phyloP scores from a whole-genome alignment of 2,329 filamentous ascomycete genomes.

The Aspergillus sp. region DNA sequence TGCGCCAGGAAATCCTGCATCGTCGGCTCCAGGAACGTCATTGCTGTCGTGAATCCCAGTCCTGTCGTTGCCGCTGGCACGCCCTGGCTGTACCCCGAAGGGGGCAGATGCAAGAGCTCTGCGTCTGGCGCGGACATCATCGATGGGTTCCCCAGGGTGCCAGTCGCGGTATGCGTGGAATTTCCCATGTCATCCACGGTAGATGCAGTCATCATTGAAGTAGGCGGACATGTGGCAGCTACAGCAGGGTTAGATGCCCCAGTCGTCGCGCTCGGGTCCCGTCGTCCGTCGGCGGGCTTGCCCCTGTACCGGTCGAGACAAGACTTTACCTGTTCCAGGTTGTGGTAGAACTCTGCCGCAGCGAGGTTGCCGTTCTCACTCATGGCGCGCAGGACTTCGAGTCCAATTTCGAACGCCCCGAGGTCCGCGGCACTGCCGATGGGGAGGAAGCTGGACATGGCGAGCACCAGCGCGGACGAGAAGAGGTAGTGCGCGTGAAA shows the following conservation, averaged over 20 bases:
- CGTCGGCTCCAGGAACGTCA: conserved; percentile 39
- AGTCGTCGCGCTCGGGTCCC: neutral
- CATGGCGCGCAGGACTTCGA: conserved; percentile 33
- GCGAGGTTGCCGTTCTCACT: conserved; percentile 37
- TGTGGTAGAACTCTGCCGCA: conserved; percentile 34
- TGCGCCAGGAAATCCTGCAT: conserved; percentile 41
- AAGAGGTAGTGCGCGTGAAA: conserved; percentile 43
- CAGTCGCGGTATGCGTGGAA: neutral
- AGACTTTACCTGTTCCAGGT: conserved; percentile 32
- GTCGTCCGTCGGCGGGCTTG: neutral
- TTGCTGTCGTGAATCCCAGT: conserved; percentile 35
- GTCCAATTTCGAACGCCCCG: conserved; percentile 30
- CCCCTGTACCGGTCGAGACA: conserved; percentile 27
- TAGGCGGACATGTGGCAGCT: neutral
- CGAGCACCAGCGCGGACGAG: conserved; percentile 37
- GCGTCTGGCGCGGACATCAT: conserved; percentile 1
- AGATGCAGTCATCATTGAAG: neutral
- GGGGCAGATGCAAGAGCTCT: neutral
- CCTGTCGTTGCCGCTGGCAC: conserved; percentile 10
- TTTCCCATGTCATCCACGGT: neutral
- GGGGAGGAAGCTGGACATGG: conserved; percentile 36
- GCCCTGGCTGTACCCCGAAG: neutral
- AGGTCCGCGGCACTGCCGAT: conserved; percentile 31
- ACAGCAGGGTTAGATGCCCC: neutral
- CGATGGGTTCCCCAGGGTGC: neutral